Percentiles rank a stretch among this genome's conserved stretches.
Conservation (phyloP, 805 yeast species). For the Metschnikowia amazonensis region DNA sequence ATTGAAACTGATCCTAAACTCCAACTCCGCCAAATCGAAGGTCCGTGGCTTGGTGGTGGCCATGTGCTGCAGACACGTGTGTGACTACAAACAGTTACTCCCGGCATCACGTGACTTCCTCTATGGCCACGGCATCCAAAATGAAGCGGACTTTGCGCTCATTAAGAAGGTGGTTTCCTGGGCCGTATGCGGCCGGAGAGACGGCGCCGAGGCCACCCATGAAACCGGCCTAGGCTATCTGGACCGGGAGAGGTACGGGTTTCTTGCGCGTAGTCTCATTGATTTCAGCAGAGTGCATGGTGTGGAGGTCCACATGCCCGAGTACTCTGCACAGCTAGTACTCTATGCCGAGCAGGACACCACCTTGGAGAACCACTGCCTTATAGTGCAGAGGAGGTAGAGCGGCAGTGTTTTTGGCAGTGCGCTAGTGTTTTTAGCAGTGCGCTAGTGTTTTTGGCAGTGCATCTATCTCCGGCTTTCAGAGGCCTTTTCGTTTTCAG, state of each 20-base stretch:
- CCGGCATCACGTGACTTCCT: slow-evolving; percentile 44
- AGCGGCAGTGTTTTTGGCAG: too few species aligned
- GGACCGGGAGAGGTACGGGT: slow-evolving; percentile 60
- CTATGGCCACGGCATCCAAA: slow-evolving; percentile 27
- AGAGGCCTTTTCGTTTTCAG: too few species aligned
- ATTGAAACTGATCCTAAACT: slow-evolving; percentile 54
- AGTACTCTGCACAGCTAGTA: slow-evolving; percentile 48
- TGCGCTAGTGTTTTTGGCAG: too few species aligned
- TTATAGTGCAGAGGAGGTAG: slow-evolving; percentile 19
- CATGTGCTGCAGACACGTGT: slow-evolving; percentile 89
- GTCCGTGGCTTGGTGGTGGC: slow-evolving; percentile 71
- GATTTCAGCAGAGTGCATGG: slow-evolving; percentile 68
- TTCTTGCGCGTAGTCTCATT: slow-evolving; percentile 63
- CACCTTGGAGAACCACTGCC: slow-evolving; percentile 69
- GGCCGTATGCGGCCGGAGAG: slow-evolving; percentile 75
- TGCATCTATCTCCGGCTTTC: too few species aligned
- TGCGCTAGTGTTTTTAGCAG: too few species aligned
- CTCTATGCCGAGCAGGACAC: slow-evolving; percentile 54
- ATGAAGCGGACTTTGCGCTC: slow-evolving; percentile 38
- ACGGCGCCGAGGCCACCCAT: slow-evolving; percentile 41
- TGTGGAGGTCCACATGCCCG: slow-evolving; percentile 29
- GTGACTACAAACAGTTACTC: slow-evolving; percentile 56
- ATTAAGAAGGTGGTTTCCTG: slow-evolving; percentile 73
- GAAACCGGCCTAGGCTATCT: slow-evolving; percentile 39
- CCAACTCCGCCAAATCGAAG: slow-evolving; percentile 12